Base-by-base conservation (phyloP, 768 basidiomycete species). In the Lactarius quietus region DNA sequence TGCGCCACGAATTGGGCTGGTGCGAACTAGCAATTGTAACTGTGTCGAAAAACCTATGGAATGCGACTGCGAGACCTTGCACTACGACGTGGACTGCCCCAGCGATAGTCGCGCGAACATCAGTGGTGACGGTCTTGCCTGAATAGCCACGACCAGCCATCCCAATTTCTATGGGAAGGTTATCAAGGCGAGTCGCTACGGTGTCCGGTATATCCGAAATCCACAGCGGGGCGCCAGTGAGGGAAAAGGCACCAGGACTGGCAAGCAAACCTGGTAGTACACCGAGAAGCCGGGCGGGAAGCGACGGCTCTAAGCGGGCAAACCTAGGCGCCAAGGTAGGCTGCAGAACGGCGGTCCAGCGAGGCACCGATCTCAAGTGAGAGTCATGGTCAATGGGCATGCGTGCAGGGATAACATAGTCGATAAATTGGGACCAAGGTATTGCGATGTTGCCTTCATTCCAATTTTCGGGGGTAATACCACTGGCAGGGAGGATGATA, bases 321-420 rank as follows among this genome's bases (percentile, higher is more conserved):
- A 59, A 59, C 33, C 38, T 59, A 12, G 63, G 63, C 2, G 17
- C 57, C 23, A 52, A 48, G 9, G 20, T 9, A 3, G 58, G 57
- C 23, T 59, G 63, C 38, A 59, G 51, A 7, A 64, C 57, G 17
- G 63, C 57, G 18, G 63, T 64, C 63, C 63, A 64, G 26, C 63
- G 63, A 43, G 57, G 63, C 9, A 17, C 41, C 17, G 51, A 59
- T 33, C 35, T 53, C 2, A 54, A 35, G 18, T n/a, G 1, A 26
- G 57, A 51, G 39, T 54, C 28, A 5, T 18, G 23, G 23, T 64
- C 63, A 51, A 64, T 64, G 6, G 63, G 63, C 36, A 43, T 64
- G n/a, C 23, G 57, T 14, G 39, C 35, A n/a, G 57, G 29, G 57
- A 64, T n/a, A 39, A 59, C 35, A 23, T 64, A 59, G 29, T 59